Evolutionary conservation across 2,329 filamentous ascomycete species (phyloP).

Genomic region (Mycosphaerella arachidis): DNA sequence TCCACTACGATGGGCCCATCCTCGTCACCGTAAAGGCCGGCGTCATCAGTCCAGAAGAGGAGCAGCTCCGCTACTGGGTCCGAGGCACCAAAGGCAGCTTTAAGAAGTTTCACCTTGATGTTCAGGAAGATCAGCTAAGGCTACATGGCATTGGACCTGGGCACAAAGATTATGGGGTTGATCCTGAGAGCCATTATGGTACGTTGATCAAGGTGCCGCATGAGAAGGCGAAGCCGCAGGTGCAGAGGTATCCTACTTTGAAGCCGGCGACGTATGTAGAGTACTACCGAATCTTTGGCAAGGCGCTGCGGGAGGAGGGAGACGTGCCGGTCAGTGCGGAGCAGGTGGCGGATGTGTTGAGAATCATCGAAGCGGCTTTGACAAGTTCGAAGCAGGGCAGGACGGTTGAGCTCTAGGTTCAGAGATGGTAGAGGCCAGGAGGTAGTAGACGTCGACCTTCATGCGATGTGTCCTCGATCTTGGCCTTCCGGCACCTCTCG

Average conservation of each 20-base stretch:
- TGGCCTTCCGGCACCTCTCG: too few relatives aligned
- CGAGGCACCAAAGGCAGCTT: constrained; percentile 70
- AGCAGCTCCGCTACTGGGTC: constrained; percentile 73
- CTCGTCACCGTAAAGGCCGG: constrained; percentile 66
- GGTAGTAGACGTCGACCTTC: too few relatives aligned
- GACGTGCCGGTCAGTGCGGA: constrained; percentile 52
- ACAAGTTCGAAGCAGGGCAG: constrained; percentile 51
- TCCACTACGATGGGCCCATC: constrained; percentile 61
- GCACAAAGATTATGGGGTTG: constrained; percentile 61
- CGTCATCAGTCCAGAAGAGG: constrained; percentile 62
- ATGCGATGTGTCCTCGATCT: too few relatives aligned
- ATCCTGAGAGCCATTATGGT: constrained; percentile 56
- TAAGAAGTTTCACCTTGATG: constrained; percentile 66
- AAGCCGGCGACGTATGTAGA: constrained; percentile 63
- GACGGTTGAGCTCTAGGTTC: constrained; percentile 33
- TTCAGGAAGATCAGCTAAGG: constrained; percentile 63
- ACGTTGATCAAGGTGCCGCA: constrained; percentile 53
- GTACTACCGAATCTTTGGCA: constrained; percentile 58
- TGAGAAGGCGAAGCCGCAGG: constrained; percentile 37
- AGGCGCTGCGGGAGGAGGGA: constrained; percentile 49
- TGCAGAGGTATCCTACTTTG: constrained; percentile 53
- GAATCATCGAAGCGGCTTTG: constrained; percentile 53
- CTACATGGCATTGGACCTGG: constrained; percentile 61
- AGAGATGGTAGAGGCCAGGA: too few relatives aligned
- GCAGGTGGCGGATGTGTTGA: constrained; percentile 52